phyloP scores from a whole-genome alignment of 2,329 filamentous ascomycete species.

The Cercospora brassicicola region DNA sequence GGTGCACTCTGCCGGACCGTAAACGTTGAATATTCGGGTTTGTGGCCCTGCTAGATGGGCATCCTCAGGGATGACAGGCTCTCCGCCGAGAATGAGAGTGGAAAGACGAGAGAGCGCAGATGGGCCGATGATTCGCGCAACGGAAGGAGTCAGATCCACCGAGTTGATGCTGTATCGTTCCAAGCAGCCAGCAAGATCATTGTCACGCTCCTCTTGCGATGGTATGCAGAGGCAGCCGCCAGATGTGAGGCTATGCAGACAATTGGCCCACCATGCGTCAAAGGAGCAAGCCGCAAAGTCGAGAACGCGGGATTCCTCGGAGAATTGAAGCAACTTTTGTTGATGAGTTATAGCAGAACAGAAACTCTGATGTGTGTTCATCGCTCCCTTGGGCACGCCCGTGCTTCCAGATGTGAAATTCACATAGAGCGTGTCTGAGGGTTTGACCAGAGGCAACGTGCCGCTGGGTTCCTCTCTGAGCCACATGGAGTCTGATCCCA shows the following conservation, averaged over 20 bases:
- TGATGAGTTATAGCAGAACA: neutral
- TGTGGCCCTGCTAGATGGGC: neutral
- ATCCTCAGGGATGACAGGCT: neutral
- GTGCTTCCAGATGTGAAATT: neutral
- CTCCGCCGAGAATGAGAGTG: neutral
- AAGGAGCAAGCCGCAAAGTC: neutral
- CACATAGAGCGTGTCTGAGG: neutral
- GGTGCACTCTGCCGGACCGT: neutral
- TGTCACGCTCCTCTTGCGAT: neutral
- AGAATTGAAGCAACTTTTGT: neutral
- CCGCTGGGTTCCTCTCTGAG: neutral
- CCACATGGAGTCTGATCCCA: neutral
- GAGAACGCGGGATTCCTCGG: neutral
- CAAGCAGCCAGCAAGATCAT: neutral
- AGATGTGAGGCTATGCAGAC: neutral
- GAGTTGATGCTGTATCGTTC: neutral
- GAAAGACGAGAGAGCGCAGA: neutral
- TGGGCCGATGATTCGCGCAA: neutral
- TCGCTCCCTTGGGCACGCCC: neutral
- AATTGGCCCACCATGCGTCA: neutral
- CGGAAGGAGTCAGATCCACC: neutral
- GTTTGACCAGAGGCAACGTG: neutral
- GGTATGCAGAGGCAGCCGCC: neutral
- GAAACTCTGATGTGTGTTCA: neutral
- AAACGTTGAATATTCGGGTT: neutral